Evolutionary conservation across 805 yeast genomes (phyloP).

Genomic region (Barnettozyma siamensis): DNA sequence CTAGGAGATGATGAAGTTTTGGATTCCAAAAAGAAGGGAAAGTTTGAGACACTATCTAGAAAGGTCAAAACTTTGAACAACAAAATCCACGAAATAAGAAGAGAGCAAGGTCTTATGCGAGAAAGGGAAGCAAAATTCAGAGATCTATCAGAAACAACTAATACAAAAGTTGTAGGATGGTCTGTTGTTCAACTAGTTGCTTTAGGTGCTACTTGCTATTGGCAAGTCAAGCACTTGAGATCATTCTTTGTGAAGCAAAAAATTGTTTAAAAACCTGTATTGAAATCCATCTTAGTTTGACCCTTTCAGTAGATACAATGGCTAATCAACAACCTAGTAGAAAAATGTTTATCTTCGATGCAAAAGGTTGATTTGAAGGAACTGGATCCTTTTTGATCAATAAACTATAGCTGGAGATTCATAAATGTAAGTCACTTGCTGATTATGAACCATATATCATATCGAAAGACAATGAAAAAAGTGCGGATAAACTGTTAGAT

Average conservation of each 20-base stretch:
- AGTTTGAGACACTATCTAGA: constrained; percentile 45
- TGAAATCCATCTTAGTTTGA: no score
- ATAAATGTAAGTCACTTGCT: no score
- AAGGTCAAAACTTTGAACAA: constrained; percentile 52
- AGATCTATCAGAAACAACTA: constrained; percentile 70
- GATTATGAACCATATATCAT: no score
- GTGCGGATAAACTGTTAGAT: no score
- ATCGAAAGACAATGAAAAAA: no score
- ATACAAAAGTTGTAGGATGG: constrained; percentile 68
- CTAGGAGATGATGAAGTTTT: constrained; percentile 57
- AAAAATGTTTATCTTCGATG: no score
- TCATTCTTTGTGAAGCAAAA: constrained; percentile 84
- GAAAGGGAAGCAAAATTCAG: constrained; percentile 72
- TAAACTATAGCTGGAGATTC: no score
- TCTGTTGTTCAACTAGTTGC: constrained; percentile 66
- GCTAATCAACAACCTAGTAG: no score
- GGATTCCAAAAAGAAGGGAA: constrained; percentile 56
- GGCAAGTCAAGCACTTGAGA: constrained; percentile 75
- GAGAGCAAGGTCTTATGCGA: constrained; percentile 60
- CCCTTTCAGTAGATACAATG: no score
- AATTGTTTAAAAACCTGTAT: constrained; percentile 14
- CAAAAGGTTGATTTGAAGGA: no score
- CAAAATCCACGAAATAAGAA: constrained; percentile 51
- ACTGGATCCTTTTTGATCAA: no score
- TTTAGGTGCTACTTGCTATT: constrained; percentile 59